Base-by-base conservation (phyloP, 768 basidiomycete species). In the Tulasnella calospora region DNA sequence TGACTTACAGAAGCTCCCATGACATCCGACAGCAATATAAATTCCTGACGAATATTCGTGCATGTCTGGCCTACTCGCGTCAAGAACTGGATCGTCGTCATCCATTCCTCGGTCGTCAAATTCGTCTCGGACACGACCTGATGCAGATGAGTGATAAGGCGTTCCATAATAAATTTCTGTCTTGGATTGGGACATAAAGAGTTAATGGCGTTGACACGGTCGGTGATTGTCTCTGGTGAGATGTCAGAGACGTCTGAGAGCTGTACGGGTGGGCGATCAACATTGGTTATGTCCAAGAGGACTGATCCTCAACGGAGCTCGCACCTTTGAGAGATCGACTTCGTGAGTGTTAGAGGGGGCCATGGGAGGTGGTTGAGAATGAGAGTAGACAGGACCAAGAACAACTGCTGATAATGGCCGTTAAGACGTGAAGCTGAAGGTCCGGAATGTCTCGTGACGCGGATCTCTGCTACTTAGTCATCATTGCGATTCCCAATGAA, bases 51-150 rank as follows among this genome's bases (percentile, higher is more conserved):
- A 36, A 93, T 83, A 44, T 90, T 88, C 0, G 91, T 90, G 83
- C 90, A 94, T 79, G 84, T 93, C 83, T 96, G 86, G 9, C 94
- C 94, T 0, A 88, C 88, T 10, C 86, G 85, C 0, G 94, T 96
- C 79, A 96, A 85, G 84, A 96, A 96, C 78, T 92, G 83, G 81
- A 96, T 91, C 1, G 92, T 86, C 23, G 87, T 83, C 91, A 82
- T 80, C 94, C 94, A 96, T 86, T 96, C 94, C 2, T 94, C 92
- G 0, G 90, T 92, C 23, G 94, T 93, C 74, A 95, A 84, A 78
- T 89, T 87, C 0, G 92, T 92, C 83, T 94, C 94, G 67, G 86
- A 87, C 33, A 93, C 86, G 80, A 94, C 93, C 51, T 89, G 88
- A 82, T 95, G 94, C 10, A 95, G 80, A 82, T 95, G 93, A 38